Evolutionary conservation across 139 green algal genomes (phyloP), one percentile per base, ranked within the genome.

Genomic region (Tetraselmis chui): DNA sequence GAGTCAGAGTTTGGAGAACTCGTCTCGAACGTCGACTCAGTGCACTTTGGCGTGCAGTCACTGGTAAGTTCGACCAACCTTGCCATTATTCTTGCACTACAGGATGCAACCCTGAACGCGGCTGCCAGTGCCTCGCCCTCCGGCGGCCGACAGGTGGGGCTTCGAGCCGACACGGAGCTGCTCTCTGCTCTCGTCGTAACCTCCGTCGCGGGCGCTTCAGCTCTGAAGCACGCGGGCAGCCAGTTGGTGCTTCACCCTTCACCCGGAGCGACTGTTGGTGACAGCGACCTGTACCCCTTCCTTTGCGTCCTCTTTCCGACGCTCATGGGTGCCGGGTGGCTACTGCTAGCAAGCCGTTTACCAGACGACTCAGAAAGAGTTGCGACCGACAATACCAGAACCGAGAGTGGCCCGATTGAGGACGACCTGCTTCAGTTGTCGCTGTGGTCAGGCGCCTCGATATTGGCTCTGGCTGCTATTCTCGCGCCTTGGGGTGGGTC

Each of bases 1-100:
- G 75, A 81, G 5, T 26, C 32, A 27, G 26, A 25, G 32, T 84
- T 81, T 27, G 81, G 76, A 5, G 27, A 32, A 25, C 75, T 84
- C 32, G 29, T 84, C 32, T 76, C 28, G 2, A 84, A 84, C 59
- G 77, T 84, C 32, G 81, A 84, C 81, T 59, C 81, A 2, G 27
- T 84, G 25, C 81, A 84, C 78, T 84, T 84, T 18, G 45, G 11
- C 45, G 45, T 18, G 45, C 45, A 67, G 74, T 77, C 74, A 25
- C 74, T 77, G 2, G 74, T 77, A 2, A 30, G 25, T 25, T 22
- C 25, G 23, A 77, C 74, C 24, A 77, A 77, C 74, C 74, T 77
- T 25, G 74, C 74, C 25, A 77, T 77, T 25, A 2, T 77, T 2
- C 18, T 77, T 2, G 24, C 74, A 25, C 74, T 77, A 25, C 74